phyloP scores from a whole-genome alignment of 768 basidiomycete species.

The Boletus subparvulus region DNA sequence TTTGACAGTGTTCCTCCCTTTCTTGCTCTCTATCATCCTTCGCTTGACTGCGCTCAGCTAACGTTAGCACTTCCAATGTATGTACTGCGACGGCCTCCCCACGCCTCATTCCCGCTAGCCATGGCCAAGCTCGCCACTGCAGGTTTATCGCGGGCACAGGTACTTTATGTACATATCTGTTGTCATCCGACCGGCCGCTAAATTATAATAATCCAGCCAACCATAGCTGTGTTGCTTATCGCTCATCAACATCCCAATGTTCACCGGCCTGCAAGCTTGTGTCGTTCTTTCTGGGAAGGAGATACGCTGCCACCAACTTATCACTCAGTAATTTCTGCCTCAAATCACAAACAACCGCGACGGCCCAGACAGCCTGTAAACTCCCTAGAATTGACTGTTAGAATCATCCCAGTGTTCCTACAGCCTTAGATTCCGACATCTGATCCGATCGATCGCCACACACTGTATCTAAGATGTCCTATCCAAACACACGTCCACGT shows the following conservation, averaged over 20 bases:
- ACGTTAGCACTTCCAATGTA: not conserved
- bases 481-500: slow-evolving; percentile 9
- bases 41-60: not conserved
- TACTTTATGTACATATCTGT: not conserved
- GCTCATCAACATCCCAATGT: not conserved
- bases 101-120: not conserved
- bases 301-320: not conserved
- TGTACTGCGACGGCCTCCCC: not conserved
- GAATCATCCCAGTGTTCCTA: not conserved
- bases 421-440: slow-evolving; percentile 6
- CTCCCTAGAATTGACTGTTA: not conserved
- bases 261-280: not conserved
- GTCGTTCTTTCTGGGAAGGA: not conserved
- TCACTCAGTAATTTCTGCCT: not conserved
- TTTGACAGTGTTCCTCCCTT: not conserved
- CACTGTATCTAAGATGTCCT: slow-evolving; percentile 7
- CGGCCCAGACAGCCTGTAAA: too few relatives aligned
- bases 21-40: not conserved
- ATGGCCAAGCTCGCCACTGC: not conserved
- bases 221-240: slow-evolving; percentile 2
- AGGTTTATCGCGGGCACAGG: not conserved
- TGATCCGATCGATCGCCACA: slow-evolving; percentile 22
- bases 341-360: not conserved
- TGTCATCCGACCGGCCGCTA: not conserved
- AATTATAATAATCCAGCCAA: not conserved